A percentile compares a stretch with the other conserved stretches of the same genome.
Conservation (phyloP, 176 grass and related monocot species). For the Ampelocalamus luodianensis region DNA sequence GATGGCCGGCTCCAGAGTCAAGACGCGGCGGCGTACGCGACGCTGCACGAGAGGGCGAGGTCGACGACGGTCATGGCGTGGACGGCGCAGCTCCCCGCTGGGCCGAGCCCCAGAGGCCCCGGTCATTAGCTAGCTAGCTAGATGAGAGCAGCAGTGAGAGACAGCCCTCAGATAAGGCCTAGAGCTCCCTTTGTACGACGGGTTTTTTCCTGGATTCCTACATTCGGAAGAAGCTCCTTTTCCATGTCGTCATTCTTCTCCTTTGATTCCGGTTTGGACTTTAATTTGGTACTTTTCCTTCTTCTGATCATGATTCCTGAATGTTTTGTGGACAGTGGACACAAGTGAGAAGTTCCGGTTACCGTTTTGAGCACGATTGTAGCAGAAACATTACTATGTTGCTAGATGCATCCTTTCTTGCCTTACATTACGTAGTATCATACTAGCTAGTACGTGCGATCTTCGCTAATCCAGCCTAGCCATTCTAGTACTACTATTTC, state of each 20-base stretch:
- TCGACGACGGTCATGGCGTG: conserved; percentile 41
- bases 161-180: neutral
- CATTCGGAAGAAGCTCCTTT: conserved; percentile 47
- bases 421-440: neutral
- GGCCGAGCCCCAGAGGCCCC: conserved; percentile 50
- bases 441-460: neutral
- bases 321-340: neutral
- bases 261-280: neutral
- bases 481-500: neutral
- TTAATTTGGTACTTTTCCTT: neutral
- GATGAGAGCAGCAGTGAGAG: neutral
- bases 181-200: conserved; percentile 52
- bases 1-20: conserved; percentile 4
- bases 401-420: neutral
- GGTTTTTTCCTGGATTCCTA: conserved; percentile 35
- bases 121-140: conserved; percentile 40
- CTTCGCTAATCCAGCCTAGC: neutral
- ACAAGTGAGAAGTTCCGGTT: neutral
- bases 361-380: neutral
- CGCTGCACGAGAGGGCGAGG: conserved; percentile 22
- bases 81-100: conserved; percentile 53
- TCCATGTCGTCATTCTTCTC: neutral
- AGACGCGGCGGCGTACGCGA: conserved; percentile 21
- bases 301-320: neutral
- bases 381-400: neutral